Conservation (phyloP, 345 rosid genomes). For the Ceriops decandra region DNA sequence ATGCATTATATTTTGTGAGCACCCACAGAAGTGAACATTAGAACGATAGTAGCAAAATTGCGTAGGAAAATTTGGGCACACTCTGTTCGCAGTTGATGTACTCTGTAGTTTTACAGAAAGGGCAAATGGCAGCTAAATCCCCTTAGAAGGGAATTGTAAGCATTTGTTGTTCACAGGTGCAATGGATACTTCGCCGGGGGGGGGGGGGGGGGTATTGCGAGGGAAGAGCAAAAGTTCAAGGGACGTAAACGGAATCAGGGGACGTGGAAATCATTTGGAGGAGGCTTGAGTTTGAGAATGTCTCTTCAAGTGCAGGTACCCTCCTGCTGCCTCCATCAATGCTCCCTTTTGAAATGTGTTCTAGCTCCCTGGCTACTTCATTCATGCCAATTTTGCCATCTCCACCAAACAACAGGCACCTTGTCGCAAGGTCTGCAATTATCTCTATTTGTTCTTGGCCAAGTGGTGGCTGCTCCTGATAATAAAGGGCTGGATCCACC, state of each 20-base stretch:
- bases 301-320: conserved; percentile 63
- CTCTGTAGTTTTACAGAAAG: background rate
- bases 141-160: no score
- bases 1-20: no score
- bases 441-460: conserved; percentile 60
- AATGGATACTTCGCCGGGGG: no score
- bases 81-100: background rate
- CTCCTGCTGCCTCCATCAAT: conserved; percentile 42
- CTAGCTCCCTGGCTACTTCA: conserved; percentile 69
- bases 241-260: conserved; percentile 61
- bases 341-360: conserved; percentile 48
- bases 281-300: conserved; percentile 82
- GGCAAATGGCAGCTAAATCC: no score
- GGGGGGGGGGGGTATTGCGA: no score
- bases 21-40: background rate
- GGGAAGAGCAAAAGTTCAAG: conserved; percentile 12
- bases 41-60: background rate
- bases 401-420: conserved; percentile 71
- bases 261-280: conserved; percentile 93
- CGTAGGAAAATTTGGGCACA: background rate
- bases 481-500: conserved; percentile 62
- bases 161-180: no score
- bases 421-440: conserved; percentile 68
- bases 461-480: conserved; percentile 49
- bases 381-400: conserved; percentile 72